Evolutionary conservation across 2,329 filamentous ascomycete genomes (phyloP), one percentile per base, ranked within the genome.

Genomic region (Apiospora koreana): DNA sequence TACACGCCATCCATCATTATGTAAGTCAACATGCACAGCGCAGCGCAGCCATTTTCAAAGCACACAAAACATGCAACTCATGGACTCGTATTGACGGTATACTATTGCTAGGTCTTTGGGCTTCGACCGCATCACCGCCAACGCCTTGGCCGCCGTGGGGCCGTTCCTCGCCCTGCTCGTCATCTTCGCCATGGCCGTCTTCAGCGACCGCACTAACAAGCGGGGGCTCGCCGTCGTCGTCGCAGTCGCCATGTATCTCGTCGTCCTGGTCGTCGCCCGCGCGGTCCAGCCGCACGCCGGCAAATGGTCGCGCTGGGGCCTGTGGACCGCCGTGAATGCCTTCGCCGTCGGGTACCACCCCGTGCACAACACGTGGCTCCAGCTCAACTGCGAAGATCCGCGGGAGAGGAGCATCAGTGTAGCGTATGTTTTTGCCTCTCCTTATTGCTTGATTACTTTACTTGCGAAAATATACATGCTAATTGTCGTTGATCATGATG

Each of bases 341-440:
- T 82, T 87, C 46, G 84, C 86, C 0, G 86, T 87, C 10, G 84
- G 86, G 0, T 88, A 87, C 72, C 86, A 88, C 75, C 86, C 86
- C 0, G 80, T 86, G 0, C 85, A 87, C 69, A 88, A 87, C 75
- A 81, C 84, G 0, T 88, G 85, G 86, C 78, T 86, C 23, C 84
- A 87, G 74, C 76, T 87, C 8, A 88, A 88, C 72, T 87, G 86
- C 72, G 78, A 77, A 18, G 83, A 83, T 23, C 74, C 83, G 0
- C 76, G 81, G 5, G 85, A 87, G 74, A 76, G 85, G 68, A 87
- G 84, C 71, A 85, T 88, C 67, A 80, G 79, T 25, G 82, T 88
- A 65, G 85, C 86, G 79, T 85, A 73, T 73, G 83, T 76, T 38
- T 42, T 31, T 42, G 46, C 1, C 48, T 28, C 16, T 6, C 3